These are phyloP conservation scores for Myriosclerotinia scirpicola DNA, from an alignment of 2,329 filamentous ascomycete genomes.

Conservation along the genomic window DNA sequence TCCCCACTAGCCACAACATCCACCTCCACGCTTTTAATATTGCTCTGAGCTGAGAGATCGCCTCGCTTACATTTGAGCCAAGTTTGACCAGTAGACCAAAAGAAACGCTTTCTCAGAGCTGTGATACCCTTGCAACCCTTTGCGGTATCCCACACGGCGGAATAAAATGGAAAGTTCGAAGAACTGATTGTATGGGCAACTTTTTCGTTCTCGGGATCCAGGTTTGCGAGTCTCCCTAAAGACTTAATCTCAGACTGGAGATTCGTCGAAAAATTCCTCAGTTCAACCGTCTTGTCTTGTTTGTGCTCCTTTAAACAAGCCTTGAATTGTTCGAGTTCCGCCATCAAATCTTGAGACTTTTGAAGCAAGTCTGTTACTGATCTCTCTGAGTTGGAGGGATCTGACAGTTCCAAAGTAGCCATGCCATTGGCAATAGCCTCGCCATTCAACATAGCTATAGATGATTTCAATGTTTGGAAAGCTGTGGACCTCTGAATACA, in stretches of 20 bases:
- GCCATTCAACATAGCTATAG: background rate
- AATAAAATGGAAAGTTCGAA: constrained; percentile 65
- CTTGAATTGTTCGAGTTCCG: constrained; percentile 49
- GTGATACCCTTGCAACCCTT: constrained; percentile 57
- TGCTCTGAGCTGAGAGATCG: constrained; percentile 18
- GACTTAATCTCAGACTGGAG: constrained; percentile 50
- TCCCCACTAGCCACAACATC: constrained; percentile 65
- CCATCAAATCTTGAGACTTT: constrained; percentile 42
- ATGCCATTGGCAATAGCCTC: background rate
- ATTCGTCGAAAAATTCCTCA: constrained; percentile 50
- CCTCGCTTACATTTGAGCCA: constrained; percentile 20
- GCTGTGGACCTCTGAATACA: too few species aligned
- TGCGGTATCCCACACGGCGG: constrained; percentile 61
- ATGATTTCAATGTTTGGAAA: too few species aligned
- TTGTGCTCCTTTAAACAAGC: constrained; percentile 44
- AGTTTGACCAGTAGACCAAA: constrained; percentile 43
- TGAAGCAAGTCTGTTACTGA: constrained; percentile 26
- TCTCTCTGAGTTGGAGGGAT: constrained; percentile 12
- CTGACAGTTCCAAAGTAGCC: constrained; percentile 1
- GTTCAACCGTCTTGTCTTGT: constrained; percentile 50
- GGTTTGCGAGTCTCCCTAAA: constrained; percentile 44
- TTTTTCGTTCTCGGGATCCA: constrained; percentile 37
- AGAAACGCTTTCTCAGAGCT: constrained; percentile 57
- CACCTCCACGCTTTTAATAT: constrained; percentile 42
- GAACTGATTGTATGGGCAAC: constrained; percentile 59